phyloP scores from a whole-genome alignment of 306 rosid genomes.

The Cicer arietinum region DNA sequence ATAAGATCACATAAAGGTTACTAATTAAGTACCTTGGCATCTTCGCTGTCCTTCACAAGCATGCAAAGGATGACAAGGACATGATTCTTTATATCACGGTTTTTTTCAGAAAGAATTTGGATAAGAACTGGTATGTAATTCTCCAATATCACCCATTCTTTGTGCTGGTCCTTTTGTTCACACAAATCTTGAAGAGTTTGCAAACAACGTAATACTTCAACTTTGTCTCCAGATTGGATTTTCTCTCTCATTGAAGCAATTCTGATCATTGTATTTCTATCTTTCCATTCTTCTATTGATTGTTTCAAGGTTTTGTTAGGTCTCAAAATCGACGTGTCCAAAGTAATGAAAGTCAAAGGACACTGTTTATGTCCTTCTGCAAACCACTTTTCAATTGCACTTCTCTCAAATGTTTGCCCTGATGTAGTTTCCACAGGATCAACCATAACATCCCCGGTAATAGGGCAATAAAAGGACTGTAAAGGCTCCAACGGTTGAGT shows the following conservation, averaged over 20 bases:
- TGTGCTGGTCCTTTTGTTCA: conserved; percentile 57
- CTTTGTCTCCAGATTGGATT: conserved; percentile 52
- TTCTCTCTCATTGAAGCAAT: conserved; percentile 48
- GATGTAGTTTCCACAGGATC: conserved; percentile 82
- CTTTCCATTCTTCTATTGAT: conserved; percentile 79
- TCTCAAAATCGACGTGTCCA: conserved; percentile 56
- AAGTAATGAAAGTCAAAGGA: conserved; percentile 60
- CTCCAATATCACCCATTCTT: conserved; percentile 71
- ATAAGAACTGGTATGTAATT: conserved; percentile 59
- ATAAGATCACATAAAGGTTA: neutral
- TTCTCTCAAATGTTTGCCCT: conserved; percentile 69
- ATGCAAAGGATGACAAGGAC: conserved; percentile 60
- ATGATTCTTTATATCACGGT: conserved; percentile 57
- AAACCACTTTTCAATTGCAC: conserved; percentile 69
- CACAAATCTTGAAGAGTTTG: conserved; percentile 48
- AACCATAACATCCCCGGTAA: conserved; percentile 63
- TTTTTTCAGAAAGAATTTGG: conserved; percentile 59
- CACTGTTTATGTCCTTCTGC: conserved; percentile 63
- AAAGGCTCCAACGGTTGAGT: conserved; percentile 53
- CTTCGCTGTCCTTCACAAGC: conserved; percentile 61
- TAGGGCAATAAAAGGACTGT: conserved; percentile 59
- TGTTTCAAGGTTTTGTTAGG: conserved; percentile 67
- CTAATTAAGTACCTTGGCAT: conserved; percentile 59
- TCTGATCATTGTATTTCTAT: conserved; percentile 65
- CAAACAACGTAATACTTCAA: conserved; percentile 31